Evolutionary conservation across 2,329 filamentous ascomycete species (phyloP).

Genomic region (Emericellopsis cladophorae): DNA sequence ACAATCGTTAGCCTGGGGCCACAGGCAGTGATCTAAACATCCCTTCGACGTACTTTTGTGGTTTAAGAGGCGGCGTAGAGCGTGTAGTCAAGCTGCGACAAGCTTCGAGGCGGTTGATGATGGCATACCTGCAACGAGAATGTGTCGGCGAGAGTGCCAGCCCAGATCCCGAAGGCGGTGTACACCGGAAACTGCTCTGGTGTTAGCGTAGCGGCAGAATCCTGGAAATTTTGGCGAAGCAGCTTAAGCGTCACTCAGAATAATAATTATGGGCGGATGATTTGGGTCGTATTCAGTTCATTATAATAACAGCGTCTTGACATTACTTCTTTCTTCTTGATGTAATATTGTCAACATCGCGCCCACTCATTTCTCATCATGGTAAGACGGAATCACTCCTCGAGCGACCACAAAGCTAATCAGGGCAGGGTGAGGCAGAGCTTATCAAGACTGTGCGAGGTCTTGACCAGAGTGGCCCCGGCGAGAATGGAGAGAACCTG

Average conservation of each 20-base stretch:
- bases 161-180: conserved; percentile 30
- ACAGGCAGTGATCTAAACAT: too few relatives aligned
- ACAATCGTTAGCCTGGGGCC: too few relatives aligned
- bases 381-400: neutral
- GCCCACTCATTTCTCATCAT: neutral
- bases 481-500: conserved; percentile 31
- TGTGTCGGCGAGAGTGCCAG: conserved; percentile 19
- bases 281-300: too few relatives aligned
- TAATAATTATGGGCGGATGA: neutral
- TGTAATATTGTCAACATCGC: neutral
- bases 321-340: too few relatives aligned
- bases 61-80: conserved; percentile 9
- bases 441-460: conserved; percentile 40
- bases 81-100: conserved; percentile 12
- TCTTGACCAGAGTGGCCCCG: conserved; percentile 38
- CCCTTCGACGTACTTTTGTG: conserved; percentile 7
- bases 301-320: too few relatives aligned
- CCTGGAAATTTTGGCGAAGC: conserved; percentile 25
- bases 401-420: conserved; percentile 3
- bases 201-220: conserved; percentile 28
- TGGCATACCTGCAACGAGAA: conserved; percentile 22
- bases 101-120: conserved; percentile 18
- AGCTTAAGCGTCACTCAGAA: neutral
- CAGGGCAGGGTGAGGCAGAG: conserved; percentile 17
- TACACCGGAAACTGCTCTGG: conserved; percentile 9